These are phyloP conservation scores for Galerina sulciceps DNA, from an alignment of 768 basidiomycete genomes.

Conservation along the genomic window DNA sequence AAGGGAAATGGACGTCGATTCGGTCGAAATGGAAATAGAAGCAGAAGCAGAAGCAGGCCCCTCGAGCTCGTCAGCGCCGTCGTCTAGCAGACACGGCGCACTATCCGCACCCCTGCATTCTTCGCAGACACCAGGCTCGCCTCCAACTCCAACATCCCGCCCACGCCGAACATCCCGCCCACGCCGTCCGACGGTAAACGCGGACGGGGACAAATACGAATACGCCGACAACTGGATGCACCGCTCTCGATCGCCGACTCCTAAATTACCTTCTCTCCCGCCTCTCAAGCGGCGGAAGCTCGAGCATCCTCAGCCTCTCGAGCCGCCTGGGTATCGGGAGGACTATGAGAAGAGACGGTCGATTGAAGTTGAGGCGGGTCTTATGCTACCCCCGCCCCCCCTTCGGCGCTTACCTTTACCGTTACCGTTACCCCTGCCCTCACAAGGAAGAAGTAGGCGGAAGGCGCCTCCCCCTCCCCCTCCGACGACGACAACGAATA, in stretches of 20 bases:
- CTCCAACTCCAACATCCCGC: not conserved
- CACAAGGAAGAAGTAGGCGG: not conserved
- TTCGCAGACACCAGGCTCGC: not conserved
- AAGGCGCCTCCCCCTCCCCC: no score
- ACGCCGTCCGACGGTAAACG: not conserved
- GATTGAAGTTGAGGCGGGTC: not conserved
- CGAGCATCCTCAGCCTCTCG: constrained; percentile 1
- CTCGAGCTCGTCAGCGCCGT: not conserved
- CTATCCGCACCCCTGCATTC: not conserved
- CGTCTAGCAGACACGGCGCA: no score
- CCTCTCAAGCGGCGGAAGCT: constrained; percentile 23
- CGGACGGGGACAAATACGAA: not conserved
- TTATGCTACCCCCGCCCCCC: constrained; percentile 3
- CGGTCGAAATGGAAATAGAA: not conserved
- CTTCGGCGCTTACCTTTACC: constrained; percentile 1
- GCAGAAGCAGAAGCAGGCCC: not conserved
- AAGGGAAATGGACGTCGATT: no score
- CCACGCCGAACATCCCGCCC: not conserved
- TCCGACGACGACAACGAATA: no score
- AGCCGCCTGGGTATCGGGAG: not conserved
- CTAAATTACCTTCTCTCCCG: constrained; percentile 14
- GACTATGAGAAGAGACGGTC: not conserved
- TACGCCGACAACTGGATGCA: not conserved
- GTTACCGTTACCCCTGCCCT: no score
- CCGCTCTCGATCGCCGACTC: constrained; percentile 21